Conservation (phyloP, 2,329 filamentous ascomycete genomes). For the Diaporthe eres region DNA sequence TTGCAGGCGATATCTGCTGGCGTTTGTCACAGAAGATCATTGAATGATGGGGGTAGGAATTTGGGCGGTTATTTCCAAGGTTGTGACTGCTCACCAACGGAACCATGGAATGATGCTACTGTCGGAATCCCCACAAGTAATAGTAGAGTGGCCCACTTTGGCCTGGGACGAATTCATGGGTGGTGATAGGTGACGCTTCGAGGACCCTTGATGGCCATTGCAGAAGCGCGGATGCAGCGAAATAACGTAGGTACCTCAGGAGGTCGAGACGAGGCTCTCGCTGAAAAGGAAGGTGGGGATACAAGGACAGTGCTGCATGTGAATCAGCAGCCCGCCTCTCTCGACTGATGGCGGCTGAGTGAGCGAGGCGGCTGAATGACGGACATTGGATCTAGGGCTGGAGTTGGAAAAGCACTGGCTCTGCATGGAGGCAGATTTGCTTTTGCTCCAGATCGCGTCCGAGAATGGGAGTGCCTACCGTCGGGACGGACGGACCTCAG, state of each 20-base stretch:
- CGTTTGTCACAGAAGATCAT: conserved; percentile 23
- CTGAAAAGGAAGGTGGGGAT: conserved; percentile 22
- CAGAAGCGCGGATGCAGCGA: conserved; percentile 23
- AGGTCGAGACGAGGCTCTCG: conserved; percentile 12
- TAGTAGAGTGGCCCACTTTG: conserved; percentile 33
- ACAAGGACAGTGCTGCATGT: conserved; percentile 3
- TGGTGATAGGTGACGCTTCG: conserved; percentile 32
- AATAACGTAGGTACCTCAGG: conserved; percentile 10
- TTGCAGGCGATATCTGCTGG: conserved; percentile 34
- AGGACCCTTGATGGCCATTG: conserved; percentile 28
- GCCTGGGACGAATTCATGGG: conserved; percentile 32
- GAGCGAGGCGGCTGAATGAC: conserved; percentile 34
- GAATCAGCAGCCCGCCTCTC: conserved; percentile 8
- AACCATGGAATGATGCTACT: conserved; percentile 35
- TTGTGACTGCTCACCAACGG: conserved; percentile 38
- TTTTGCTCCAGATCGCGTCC: conserved; percentile 33
- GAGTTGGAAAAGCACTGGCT: conserved; percentile 23
- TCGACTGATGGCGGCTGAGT: conserved; percentile 24
- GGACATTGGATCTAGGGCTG: conserved; percentile 29
- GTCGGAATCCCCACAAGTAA: conserved; percentile 34
- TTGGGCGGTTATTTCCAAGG: conserved; percentile 21
- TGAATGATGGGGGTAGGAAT: conserved; percentile 33
- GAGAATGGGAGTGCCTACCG: conserved; percentile 30
- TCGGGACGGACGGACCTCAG: conserved; percentile 35
- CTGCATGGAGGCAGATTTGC: conserved; percentile 27